These are phyloP conservation scores for Paraphaeosphaeria sporulosa DNA, from an alignment of 2,329 filamentous ascomycete genomes.

Conservation along the genomic window DNA sequence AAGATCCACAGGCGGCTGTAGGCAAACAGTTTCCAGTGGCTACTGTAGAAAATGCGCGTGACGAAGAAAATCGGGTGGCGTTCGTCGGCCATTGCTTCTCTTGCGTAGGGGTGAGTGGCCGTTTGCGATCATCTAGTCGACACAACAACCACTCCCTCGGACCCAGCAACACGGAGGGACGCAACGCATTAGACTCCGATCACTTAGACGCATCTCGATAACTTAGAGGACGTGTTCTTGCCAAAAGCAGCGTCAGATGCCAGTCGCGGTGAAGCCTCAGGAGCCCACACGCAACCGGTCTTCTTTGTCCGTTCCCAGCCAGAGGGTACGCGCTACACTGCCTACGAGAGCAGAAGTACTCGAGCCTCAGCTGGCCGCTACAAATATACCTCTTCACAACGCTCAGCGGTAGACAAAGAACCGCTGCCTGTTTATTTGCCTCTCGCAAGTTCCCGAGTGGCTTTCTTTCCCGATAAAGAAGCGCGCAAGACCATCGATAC, in stretches of 20 bases:
- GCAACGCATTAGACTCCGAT: constrained; percentile 30
- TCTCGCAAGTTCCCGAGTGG: constrained; percentile 37
- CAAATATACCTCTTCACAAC: constrained; percentile 48
- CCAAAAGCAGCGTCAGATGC: constrained; percentile 46
- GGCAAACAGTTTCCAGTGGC: constrained; percentile 9
- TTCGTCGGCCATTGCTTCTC: constrained; percentile 30
- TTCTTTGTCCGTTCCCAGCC: constrained; percentile 52
- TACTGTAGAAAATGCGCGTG: constrained; percentile 18
- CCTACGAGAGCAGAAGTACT: constrained; percentile 46
- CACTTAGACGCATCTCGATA: constrained; percentile 28
- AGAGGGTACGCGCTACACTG: constrained; percentile 34
- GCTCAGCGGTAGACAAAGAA: constrained; percentile 48
- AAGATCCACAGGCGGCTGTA: constrained; percentile 26
- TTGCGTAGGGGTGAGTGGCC: constrained; percentile 34
- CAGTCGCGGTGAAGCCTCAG: constrained; percentile 41
- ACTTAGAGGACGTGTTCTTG: constrained; percentile 26
- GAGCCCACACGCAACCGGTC: constrained; percentile 47
- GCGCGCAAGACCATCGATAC: constrained; percentile 41
- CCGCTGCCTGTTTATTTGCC: constrained; percentile 42
- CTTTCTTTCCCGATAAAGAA: constrained; percentile 44
- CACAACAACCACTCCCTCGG: constrained; percentile 34
- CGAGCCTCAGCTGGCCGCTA: constrained; percentile 43
- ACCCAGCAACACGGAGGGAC: constrained; percentile 32
- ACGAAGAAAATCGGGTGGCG: constrained; percentile 35
- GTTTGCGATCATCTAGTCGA: constrained; percentile 41